These are phyloP conservation scores for Polyplosphaeria fusca DNA, from an alignment of 495 filamentous ascomycete species.

Conservation along the genomic window DNA sequence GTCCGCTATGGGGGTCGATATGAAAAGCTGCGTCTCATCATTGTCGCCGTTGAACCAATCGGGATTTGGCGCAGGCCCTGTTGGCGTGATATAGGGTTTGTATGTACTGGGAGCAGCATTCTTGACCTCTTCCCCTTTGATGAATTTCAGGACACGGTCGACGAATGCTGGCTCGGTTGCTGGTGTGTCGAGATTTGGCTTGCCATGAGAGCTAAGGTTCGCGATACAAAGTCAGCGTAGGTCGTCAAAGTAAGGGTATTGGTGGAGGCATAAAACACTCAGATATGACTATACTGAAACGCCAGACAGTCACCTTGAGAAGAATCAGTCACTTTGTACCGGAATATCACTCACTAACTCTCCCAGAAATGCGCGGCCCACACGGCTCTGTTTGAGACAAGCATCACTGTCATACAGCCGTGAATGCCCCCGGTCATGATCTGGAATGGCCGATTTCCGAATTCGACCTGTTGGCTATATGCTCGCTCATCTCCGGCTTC, in stretches of 20 bases:
- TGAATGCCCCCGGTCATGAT: background rate
- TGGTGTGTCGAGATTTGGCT: background rate
- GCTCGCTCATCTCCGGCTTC: background rate
- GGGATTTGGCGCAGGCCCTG: background rate
- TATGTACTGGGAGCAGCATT: background rate
- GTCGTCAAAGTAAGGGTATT: too few species aligned
- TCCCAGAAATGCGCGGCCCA: background rate
- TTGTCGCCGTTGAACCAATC: background rate
- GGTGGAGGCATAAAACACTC: too few species aligned
- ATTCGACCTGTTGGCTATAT: background rate
- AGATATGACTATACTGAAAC: too few species aligned
- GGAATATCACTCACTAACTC: background rate
- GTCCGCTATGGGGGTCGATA: background rate
- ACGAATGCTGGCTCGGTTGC: background rate
- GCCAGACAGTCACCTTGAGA: too few species aligned
- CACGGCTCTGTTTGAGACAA: background rate
- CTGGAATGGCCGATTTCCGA: background rate
- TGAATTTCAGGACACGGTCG: background rate
- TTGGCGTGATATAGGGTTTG: background rate
- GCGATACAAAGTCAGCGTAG: too few species aligned
- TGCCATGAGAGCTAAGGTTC: too few species aligned
- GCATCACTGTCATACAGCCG: background rate
- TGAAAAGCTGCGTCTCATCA: background rate
- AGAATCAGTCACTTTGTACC: background rate
- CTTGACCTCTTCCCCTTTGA: background rate